phyloP scores from a whole-genome alignment of 805 yeast species.

The Zygotorulaspora florentina region DNA sequence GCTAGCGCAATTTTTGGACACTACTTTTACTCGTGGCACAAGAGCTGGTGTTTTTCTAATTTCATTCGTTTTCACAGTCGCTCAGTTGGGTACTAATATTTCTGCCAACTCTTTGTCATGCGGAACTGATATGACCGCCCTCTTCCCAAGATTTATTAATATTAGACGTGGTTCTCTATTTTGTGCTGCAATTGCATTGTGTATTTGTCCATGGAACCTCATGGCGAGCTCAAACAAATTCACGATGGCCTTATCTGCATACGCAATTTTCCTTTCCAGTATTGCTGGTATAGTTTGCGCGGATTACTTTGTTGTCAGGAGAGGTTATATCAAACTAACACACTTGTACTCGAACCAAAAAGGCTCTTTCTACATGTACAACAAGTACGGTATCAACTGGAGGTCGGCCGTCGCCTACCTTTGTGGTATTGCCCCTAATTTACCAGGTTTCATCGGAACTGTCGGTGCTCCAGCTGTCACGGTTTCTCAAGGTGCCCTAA shows the following conservation, averaged over 20 bases:
- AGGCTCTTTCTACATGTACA: conserved; percentile 45
- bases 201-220: conserved; percentile 78
- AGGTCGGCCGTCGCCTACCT: conserved; percentile 67
- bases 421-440: conserved; percentile 38
- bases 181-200: conserved; percentile 62
- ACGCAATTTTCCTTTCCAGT: conserved; percentile 71
- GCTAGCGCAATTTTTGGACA: conserved; percentile 41
- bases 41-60: conserved; percentile 72
- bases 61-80: conserved; percentile 58
- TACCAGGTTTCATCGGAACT: conserved; percentile 42
- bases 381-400: conserved; percentile 64
- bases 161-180: conserved; percentile 60
- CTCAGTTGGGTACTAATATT: conserved; percentile 75
- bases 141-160: conserved; percentile 55
- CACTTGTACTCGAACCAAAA: conserved; percentile 52
- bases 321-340: conserved; percentile 58
- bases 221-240: conserved; percentile 60
- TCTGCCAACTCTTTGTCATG: conserved; percentile 61
- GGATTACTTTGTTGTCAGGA: conserved; percentile 60
- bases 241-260: conserved; percentile 71
- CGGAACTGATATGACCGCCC: conserved; percentile 53
- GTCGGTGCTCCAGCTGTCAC: conserved; percentile 52
- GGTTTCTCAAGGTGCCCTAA: conserved; percentile 68
- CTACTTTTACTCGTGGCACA: conserved; percentile 43
- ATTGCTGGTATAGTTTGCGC: conserved; percentile 65